phyloP scores from a whole-genome alignment of 345 rosid genomes.

The Eucalyptus shirleyi region DNA sequence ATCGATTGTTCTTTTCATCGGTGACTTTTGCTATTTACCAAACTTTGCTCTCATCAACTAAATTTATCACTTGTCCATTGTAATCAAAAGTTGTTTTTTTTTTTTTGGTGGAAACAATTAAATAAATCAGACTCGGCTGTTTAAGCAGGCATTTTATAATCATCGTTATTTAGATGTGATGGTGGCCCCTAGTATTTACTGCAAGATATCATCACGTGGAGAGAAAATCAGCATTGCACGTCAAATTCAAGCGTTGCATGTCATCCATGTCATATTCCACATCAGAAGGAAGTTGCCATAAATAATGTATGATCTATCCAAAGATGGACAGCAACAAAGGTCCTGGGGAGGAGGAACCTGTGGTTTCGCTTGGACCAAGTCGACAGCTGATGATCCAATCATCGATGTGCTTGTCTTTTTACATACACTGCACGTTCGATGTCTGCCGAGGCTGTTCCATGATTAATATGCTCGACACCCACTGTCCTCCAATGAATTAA shows the following conservation, averaged over 20 bases:
- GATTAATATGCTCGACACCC: not conserved
- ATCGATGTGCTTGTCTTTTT: constrained; percentile 16
- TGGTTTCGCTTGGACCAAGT: constrained; percentile 14
- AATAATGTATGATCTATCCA: not conserved
- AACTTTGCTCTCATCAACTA: not conserved
- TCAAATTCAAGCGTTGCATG: not conserved
- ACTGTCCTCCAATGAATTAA: not conserved
- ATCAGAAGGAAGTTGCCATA: not conserved
- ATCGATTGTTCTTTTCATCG: not conserved
- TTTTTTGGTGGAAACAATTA: not conserved
- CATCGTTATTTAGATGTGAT: not conserved
- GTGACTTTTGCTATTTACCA: too few species aligned
- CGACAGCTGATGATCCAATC: constrained; percentile 21
- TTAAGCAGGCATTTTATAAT: not conserved
- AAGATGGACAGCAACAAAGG: not conserved
- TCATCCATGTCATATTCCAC: not conserved
- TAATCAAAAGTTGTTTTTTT: not conserved
- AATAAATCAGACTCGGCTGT: not conserved
- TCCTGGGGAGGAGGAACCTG: not conserved
- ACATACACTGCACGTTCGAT: constrained; percentile 11
- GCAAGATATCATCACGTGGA: not conserved
- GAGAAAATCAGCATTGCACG: not conserved
- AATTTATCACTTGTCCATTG: not conserved
- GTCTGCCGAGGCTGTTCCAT: not conserved
- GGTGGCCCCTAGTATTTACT: not conserved